phyloP scores from a whole-genome alignment of 2,329 filamentous ascomycete species.

The Cercospora citrullina region DNA sequence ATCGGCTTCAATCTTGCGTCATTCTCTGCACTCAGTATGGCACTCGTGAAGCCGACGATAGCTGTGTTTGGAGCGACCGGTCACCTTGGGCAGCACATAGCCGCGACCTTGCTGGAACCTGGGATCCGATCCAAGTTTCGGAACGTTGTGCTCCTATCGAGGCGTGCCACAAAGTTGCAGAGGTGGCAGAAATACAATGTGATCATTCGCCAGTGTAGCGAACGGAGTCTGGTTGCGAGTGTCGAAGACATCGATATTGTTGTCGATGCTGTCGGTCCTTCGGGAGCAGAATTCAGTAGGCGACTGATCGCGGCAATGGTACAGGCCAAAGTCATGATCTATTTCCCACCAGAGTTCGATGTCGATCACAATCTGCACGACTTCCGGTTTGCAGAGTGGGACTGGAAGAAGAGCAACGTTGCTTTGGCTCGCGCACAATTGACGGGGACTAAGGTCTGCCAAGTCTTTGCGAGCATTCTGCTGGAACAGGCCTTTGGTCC shows the following conservation, averaged over 20 bases:
- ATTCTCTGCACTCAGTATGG: neutral
- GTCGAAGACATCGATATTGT: conserved; percentile 10
- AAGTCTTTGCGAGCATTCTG: conserved; percentile 12
- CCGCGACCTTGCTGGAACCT: conserved; percentile 5
- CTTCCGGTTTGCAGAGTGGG: conserved; percentile 12
- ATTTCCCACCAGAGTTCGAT: conserved; percentile 15
- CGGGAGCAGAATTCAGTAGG: conserved; percentile 5
- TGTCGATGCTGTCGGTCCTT: conserved; percentile 10
- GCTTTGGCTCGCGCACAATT: conserved; percentile 4
- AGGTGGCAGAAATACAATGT: conserved; percentile 3
- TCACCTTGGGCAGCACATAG: conserved; percentile 3
- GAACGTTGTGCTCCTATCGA: conserved; percentile 2
- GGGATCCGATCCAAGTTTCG: neutral
- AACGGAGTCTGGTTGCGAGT: neutral
- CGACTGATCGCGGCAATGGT: conserved; percentile 12
- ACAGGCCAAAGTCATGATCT: neutral
- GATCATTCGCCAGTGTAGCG: neutral
- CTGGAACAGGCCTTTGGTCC: conserved; percentile 10
- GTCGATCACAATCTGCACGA: conserved; percentile 15
- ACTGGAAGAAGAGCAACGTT: conserved; percentile 8
- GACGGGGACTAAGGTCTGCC: conserved; percentile 11
- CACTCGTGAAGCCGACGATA: conserved; percentile 3
- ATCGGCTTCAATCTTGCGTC: neutral
- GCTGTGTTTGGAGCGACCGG: conserved; percentile 17
- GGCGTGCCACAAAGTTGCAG: conserved; percentile 5